Evolutionary conservation across 1,284 basidiomycete species (phyloP).

Genomic region (Boletus smithii): DNA sequence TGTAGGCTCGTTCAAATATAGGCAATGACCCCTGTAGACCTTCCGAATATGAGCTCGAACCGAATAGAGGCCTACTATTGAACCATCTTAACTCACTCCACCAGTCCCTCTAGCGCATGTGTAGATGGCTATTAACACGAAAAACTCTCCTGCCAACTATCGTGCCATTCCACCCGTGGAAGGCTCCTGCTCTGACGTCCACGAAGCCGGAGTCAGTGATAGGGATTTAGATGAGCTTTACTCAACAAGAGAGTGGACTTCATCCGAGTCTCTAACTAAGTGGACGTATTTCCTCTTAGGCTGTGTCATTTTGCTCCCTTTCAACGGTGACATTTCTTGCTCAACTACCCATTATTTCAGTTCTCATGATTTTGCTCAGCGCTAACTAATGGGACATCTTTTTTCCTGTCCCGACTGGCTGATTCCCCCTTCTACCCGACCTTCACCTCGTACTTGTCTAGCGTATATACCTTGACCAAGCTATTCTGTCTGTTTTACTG

Average conservation of each 20-base stretch:
- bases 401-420: constrained; percentile 61
- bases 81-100: background rate
- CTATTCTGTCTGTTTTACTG: constrained; percentile 69
- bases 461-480: constrained; percentile 59
- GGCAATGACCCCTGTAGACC: background rate
- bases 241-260: background rate
- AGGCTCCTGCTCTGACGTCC: background rate
- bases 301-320: constrained; percentile 67
- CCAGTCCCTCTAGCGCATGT: background rate
- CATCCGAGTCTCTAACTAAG: constrained; percentile 38
- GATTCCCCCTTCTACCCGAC: constrained; percentile 52
- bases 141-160: background rate
- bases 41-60: too few relatives aligned
- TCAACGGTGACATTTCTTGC: constrained; percentile 57
- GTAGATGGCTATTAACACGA: background rate
- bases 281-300: constrained; percentile 69
- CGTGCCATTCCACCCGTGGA: constrained; percentile 10
- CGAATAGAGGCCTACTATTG: background rate
- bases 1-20: too few relatives aligned
- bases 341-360: background rate
- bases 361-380: constrained; percentile 38
- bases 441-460: constrained; percentile 71
- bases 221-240: background rate
- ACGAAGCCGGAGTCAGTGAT: background rate
- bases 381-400: constrained; percentile 72